Base-by-base conservation (phyloP, 208 protist genomes). In the Trypanosoma theileri region DNA sequence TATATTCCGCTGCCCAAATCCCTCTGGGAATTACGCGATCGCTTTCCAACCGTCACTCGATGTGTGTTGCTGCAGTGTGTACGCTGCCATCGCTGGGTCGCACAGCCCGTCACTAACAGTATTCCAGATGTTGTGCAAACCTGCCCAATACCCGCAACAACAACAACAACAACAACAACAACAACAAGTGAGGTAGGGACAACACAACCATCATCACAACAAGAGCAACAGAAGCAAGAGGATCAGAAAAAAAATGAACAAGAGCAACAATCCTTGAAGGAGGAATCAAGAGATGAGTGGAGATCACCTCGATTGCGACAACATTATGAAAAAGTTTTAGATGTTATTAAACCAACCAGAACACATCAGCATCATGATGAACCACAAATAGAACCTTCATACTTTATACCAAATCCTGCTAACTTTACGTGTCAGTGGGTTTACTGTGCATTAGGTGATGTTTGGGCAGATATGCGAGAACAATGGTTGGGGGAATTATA, bases 31-130 rank as follows among this genome's bases (percentile, higher is more conserved):
- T 61, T 94, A 19, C 78, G 82, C 9, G 53, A 58, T 22, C 81
- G 80, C 31, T 94, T 84, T 63, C 89, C 89, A 21, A 81, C 71
- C 16, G 80, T 94, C 9, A 58, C 81, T 44, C 70, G 88, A 40
- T 81, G 72, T 21, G 73, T 94, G 2, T 75, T 83, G 22, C 55
- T 94, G 22, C 82, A 94, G 58, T 94, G 89, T 53, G 81, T 80
- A 28, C 79, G 82, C 0, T 94, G 89, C 55, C 76, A 82, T 71
- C 83, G 88, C 57, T 94, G 89, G 86, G 78, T 91, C 3, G 65
- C 82, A 13, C 78, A 81, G 44, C 76, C 81, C 2, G 86, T 92
- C 19, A 58, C 78, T 19, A 57, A 31, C 17, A 24, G 40, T 16
- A 54, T 79, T 12, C 84, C 85, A 0, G 69, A 80, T 13, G 85